phyloP scores from a whole-genome alignment of 1,284 basidiomycete species.

The Ganoderma multipileum region DNA sequence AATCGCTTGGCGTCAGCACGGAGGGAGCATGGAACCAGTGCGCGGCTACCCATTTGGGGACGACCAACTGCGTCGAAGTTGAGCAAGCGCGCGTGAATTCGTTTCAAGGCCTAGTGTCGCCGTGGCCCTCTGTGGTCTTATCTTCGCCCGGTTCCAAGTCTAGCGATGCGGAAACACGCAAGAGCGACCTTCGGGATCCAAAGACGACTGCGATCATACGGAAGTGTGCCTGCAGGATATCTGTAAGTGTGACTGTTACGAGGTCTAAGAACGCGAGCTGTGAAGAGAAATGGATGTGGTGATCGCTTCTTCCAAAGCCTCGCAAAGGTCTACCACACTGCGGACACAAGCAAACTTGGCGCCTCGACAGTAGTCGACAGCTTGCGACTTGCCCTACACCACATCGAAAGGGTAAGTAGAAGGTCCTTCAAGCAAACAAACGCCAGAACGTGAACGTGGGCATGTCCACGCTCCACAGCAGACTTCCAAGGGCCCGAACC shows the following conservation, averaged over 20 bases:
- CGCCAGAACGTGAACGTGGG: neutral
- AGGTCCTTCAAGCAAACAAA: neutral
- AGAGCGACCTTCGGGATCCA: neutral
- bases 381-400: neutral
- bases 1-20: neutral
- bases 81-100: neutral
- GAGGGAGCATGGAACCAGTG: neutral
- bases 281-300: neutral
- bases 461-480: neutral
- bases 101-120: neutral
- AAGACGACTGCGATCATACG: neutral
- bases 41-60: neutral
- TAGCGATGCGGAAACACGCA: neutral
- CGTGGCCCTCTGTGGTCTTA: neutral
- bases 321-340: neutral
- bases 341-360: neutral
- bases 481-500: neutral
- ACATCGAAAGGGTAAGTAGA: neutral
- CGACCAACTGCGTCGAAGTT: neutral
- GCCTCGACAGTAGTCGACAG: neutral
- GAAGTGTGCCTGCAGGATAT: neutral
- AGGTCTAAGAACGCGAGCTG: neutral
- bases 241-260: neutral
- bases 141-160: neutral
- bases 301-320: neutral